A percentile compares a stretch with the other conserved stretches of the same genome.
Evolutionary conservation across 2,329 filamentous ascomycete genomes (phyloP).

Genomic region (Podosphaera fusca): DNA sequence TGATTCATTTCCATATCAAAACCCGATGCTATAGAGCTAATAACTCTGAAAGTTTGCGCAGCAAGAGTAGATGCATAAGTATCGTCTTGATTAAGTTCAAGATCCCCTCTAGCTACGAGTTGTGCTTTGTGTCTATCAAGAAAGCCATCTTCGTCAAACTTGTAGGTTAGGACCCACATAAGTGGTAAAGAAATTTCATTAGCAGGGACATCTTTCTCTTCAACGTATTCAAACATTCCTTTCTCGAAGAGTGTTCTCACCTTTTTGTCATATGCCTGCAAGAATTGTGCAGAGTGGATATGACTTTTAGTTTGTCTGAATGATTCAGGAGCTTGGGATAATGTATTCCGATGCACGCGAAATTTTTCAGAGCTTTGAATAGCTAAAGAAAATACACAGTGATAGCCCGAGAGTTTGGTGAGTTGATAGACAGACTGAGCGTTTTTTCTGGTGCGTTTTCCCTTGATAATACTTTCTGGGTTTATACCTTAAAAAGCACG

Average conservation of each 20-base stretch:
- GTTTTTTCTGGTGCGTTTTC: neutral
- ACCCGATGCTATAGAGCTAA: neutral
- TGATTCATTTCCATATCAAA: neutral
- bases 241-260: no score
- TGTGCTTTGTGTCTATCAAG: conserved; percentile 9
- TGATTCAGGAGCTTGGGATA: neutral
- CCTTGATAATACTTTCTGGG: neutral
- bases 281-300: neutral
- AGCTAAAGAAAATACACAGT: neutral
- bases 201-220: neutral
- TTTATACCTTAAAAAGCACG: neutral
- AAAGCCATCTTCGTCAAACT: conserved; percentile 6
- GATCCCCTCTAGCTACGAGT: conserved; percentile 6
- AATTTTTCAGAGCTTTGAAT: neutral
- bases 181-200: neutral
- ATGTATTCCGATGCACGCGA: neutral
- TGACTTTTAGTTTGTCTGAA: neutral
- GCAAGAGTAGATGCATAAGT: no score
- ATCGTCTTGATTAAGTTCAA: no score
- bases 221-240: no score
- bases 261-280: neutral
- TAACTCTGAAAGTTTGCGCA: no score
- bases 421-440: neutral
- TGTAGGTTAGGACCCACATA: conserved; percentile 6
- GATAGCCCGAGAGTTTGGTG: neutral